Base-by-base conservation (phyloP, 352 stramenopile genomes). In the Blastocystis sp. region DNA sequence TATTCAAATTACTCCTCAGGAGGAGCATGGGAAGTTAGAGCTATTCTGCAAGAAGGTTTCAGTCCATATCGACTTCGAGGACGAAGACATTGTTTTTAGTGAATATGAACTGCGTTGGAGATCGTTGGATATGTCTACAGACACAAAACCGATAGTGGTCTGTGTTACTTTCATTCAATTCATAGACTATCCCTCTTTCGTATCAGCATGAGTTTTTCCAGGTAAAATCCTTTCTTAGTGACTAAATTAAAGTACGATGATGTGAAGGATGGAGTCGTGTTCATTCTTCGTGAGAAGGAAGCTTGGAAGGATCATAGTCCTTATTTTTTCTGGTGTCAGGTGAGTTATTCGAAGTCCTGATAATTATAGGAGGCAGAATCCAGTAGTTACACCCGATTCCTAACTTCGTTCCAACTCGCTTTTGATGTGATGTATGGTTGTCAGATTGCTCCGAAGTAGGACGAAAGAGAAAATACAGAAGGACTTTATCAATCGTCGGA, bases 301-400 rank as follows among this genome's bases (percentile, higher is more conserved):
- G 50, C 73, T 3, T 47, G 47, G 37, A 61, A 68, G 34, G 73
- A 84, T 45, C 29, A 29, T 13, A 69, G 50, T 37, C 73, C 73
- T 26, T 84, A 66, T 43, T 84, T 84, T 55, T 84, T 84, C 73
- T 84, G 73, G 73, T 84, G 73, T 34, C 73, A 84, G 50, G 73
- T 66, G 56, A 26, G 20, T 50, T n/a, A 47, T 29, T n/a, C 34
- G 23, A 2, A 18, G 9, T 9, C 26, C 34, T 7, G 15, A 69
- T 11, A 66, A 18, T 11, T 23, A 9, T 68, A 84, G 73, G 73
- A 84, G 39, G 8, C 47, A 1, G 73, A 84, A 43, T 20, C 29
- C 13, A 69, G 43, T 9, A 50, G 45, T 7, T 66, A 34, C 23
- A 47, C 11, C 18, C 73, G 73, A 5, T 84, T 84, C 20, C 18